These are phyloP conservation scores for Stachybotrys chartarum DNA, from an alignment of 2,329 filamentous ascomycete genomes.

Conservation along the genomic window DNA sequence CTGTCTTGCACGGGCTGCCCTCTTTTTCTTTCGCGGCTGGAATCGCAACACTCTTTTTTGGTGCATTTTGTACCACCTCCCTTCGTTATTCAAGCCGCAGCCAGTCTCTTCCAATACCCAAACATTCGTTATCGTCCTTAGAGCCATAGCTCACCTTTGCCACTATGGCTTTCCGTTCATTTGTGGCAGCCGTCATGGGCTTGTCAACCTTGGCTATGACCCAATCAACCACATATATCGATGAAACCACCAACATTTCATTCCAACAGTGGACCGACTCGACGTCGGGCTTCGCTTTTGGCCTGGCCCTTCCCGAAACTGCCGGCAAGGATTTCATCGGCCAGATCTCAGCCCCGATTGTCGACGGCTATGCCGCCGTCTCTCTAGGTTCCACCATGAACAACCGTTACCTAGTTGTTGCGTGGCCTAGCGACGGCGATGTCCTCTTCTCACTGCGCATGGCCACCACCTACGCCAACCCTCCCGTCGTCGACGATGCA, in stretches of 20 bases:
- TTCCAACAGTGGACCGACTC: slow-evolving; percentile 43
- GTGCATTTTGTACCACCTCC: not conserved
- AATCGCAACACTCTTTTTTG: not conserved
- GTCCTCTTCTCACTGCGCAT: slow-evolving; percentile 53
- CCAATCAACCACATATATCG: slow-evolving; percentile 23
- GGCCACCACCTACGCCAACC: slow-evolving; percentile 50
- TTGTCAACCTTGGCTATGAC: not conserved
- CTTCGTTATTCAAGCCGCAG: not conserved
- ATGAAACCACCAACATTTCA: slow-evolving; percentile 41
- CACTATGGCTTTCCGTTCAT: not conserved
- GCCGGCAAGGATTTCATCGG: slow-evolving; percentile 53
- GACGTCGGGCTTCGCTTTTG: slow-evolving; percentile 41
- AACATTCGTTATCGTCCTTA: not conserved
- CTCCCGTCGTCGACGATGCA: slow-evolving; percentile 52
- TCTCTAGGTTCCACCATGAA: slow-evolving; percentile 52
- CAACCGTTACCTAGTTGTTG: slow-evolving; percentile 48
- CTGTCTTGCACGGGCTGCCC: not conserved
- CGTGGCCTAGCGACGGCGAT: slow-evolving; percentile 47
- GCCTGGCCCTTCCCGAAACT: slow-evolving; percentile 45
- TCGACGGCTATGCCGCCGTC: slow-evolving; percentile 45
- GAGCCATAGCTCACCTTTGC: not conserved
- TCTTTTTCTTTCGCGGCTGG: not conserved
- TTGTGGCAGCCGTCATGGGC: not conserved
- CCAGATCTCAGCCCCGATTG: slow-evolving; percentile 40
- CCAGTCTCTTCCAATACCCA: not conserved